Conservation (phyloP, 1,284 basidiomycete species). For the Ganoderma multipileum region DNA sequence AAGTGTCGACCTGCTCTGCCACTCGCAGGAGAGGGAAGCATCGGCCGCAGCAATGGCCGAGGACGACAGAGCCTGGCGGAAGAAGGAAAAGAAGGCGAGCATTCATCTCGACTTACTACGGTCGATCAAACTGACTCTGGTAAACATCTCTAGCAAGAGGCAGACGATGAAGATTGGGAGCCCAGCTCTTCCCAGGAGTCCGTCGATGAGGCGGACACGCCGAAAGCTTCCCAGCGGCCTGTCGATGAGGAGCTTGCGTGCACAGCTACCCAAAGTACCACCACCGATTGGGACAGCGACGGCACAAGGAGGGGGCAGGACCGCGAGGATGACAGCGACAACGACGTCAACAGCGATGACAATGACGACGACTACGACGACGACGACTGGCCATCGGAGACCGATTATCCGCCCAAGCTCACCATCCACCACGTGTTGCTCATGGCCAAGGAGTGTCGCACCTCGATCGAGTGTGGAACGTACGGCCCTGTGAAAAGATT, state of each 20-base stretch:
- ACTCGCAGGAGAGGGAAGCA: neutral
- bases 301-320: neutral
- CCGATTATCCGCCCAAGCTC: neutral
- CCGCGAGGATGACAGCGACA: neutral
- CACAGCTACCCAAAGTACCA: neutral
- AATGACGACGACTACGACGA: neutral
- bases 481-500: neutral
- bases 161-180: neutral
- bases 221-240: neutral
- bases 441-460: neutral
- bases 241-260: neutral
- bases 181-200: constrained; percentile 1
- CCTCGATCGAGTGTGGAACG: neutral
- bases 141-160: neutral
- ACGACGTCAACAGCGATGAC: neutral
- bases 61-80: neutral
- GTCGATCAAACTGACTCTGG: neutral
- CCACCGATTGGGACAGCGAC: neutral
- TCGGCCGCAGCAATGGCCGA: neutral
- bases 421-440: neutral
- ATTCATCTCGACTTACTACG: no score
- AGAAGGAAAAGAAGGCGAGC: neutral
- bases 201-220: neutral
- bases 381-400: neutral
- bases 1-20: neutral